A percentile compares a stretch with the other conserved stretches of the same genome.
phyloP scores from a whole-genome alignment of 2,329 filamentous ascomycete species.

The Sclerotinia sclerotiorum region DNA sequence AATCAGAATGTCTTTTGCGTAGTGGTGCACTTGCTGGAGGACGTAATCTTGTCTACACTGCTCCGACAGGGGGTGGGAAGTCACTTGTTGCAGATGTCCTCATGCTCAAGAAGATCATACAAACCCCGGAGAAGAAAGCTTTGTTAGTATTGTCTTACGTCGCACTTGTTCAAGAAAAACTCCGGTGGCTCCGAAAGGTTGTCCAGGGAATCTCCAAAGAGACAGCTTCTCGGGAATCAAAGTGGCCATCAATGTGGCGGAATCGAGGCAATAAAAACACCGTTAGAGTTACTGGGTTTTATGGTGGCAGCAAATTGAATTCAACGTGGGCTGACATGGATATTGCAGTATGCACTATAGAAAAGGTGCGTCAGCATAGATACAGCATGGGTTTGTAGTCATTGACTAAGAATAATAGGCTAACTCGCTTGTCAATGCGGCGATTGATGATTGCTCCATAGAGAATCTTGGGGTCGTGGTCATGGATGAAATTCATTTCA shows the following conservation, averaged over 20 bases:
- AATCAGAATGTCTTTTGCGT: conserved; percentile 69
- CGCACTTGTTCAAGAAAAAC: conserved; percentile 76
- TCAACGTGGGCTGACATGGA: conserved; percentile 73
- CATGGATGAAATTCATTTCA: conserved; percentile 79
- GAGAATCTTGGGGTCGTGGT: conserved; percentile 66
- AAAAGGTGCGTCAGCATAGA: conserved; percentile 55
- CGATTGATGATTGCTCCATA: conserved; percentile 68
- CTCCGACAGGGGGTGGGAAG: conserved; percentile 76
- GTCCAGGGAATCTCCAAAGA: conserved; percentile 56
- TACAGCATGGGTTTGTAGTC: not conserved
- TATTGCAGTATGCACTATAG: conserved; percentile 75
- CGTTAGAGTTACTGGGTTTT: conserved; percentile 69
- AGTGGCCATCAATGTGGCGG: conserved; percentile 49
- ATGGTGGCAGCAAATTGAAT: conserved; percentile 68
- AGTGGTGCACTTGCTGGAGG: conserved; percentile 64
- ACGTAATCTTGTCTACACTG: conserved; percentile 74
- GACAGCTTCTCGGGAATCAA: conserved; percentile 20
- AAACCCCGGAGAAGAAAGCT: conserved; percentile 63
- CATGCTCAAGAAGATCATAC: conserved; percentile 70
- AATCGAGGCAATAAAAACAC: conserved; percentile 56
- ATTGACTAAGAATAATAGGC: conserved; percentile 50
- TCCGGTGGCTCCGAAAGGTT: conserved; percentile 68
- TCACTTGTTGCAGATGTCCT: conserved; percentile 71
- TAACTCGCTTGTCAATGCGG: conserved; percentile 70
- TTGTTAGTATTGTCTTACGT: conserved; percentile 75